Conservation (phyloP, 371 early-diverging fungal species). For the Rhizopus stolonifer region DNA sequence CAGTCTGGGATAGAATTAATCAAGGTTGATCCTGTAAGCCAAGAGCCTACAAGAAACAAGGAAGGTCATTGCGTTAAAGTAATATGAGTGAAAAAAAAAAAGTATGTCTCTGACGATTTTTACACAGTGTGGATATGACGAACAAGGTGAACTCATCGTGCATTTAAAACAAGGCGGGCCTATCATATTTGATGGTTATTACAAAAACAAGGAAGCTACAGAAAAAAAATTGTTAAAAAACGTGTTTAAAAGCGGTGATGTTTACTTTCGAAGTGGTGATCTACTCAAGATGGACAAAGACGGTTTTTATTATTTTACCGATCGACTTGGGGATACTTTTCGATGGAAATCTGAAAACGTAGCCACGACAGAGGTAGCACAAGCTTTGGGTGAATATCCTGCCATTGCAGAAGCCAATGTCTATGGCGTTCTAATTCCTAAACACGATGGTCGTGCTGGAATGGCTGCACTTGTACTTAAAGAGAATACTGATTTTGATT, state of each 20-base stretch:
- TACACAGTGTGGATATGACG: slow-evolving; percentile 28
- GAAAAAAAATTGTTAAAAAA: slow-evolving; percentile 45
- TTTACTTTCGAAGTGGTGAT: slow-evolving; percentile 71
- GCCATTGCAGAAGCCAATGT: slow-evolving; percentile 64
- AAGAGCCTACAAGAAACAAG: slow-evolving; percentile 34
- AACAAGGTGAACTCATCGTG: slow-evolving; percentile 57
- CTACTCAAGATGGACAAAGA: slow-evolving; percentile 51
- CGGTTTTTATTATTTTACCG: slow-evolving; percentile 71
- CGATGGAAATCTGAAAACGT: slow-evolving; percentile 75
- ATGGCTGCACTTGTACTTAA: slow-evolving; percentile 66
- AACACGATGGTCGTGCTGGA: slow-evolving; percentile 67
- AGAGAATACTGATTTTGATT: slow-evolving; percentile 23
- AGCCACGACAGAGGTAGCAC: slow-evolving; percentile 65
- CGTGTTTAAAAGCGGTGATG: slow-evolving; percentile 33
- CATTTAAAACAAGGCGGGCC: slow-evolving; percentile 20
- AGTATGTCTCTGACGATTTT: background rate
- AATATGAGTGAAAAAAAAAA: background rate
- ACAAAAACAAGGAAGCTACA: slow-evolving; percentile 45
- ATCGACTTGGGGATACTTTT: slow-evolving; percentile 76
- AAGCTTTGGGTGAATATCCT: slow-evolving; percentile 55
- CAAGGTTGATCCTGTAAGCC: slow-evolving; percentile 40
- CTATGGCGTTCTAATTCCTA: slow-evolving; percentile 53
- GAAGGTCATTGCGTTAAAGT: slow-evolving; percentile 50
- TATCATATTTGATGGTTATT: slow-evolving; percentile 36
- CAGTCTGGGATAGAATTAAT: slow-evolving; percentile 23